Conservation (phyloP, 495 filamentous ascomycete genomes). For the Penicillium alfredii region DNA sequence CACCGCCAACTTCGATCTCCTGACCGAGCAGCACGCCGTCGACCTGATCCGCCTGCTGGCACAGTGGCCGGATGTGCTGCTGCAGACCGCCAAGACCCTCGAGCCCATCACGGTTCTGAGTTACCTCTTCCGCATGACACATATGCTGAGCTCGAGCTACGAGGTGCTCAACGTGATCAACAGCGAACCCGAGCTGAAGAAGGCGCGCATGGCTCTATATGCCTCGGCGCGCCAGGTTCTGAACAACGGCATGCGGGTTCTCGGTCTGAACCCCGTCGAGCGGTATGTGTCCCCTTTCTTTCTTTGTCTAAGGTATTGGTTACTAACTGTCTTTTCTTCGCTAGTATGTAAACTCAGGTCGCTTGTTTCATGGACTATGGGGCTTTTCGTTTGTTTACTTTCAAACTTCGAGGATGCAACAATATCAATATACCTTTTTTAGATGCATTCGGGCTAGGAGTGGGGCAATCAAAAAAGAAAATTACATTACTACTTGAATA, state of each 20-base stretch:
- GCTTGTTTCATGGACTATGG: conserved; percentile 1
- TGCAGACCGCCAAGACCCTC: conserved; percentile 56
- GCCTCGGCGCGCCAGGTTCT: conserved; percentile 71
- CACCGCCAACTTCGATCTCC: conserved; percentile 49
- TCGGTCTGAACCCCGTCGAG: conserved; percentile 73
- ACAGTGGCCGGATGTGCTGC: conserved; percentile 57
- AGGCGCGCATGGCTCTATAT: conserved; percentile 77
- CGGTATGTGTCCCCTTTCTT: conserved; percentile 38
- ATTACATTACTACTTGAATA: conserved; percentile 4
- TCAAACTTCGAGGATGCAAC: not conserved
- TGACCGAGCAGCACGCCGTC: conserved; percentile 50
- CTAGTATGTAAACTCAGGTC: conserved; percentile 19
- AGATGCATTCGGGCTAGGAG: conserved; percentile 20
- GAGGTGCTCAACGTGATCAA: conserved; percentile 75
- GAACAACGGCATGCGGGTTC: conserved; percentile 75
- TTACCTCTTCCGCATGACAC: conserved; percentile 87
- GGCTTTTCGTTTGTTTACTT: not conserved
- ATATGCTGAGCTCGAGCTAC: conserved; percentile 75
- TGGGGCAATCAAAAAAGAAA: conserved; percentile 14
- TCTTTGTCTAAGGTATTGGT: not conserved
- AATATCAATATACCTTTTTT: conserved; percentile 9
- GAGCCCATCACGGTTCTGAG: conserved; percentile 66
- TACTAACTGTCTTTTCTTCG: conserved; percentile 5
- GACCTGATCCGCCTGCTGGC: conserved; percentile 55
- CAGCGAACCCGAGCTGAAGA: conserved; percentile 62